Percentiles rank a stretch among this genome's conserved stretches.
phyloP scores from a whole-genome alignment of 495 filamentous ascomycete genomes.

The Penicillium ucsense region DNA sequence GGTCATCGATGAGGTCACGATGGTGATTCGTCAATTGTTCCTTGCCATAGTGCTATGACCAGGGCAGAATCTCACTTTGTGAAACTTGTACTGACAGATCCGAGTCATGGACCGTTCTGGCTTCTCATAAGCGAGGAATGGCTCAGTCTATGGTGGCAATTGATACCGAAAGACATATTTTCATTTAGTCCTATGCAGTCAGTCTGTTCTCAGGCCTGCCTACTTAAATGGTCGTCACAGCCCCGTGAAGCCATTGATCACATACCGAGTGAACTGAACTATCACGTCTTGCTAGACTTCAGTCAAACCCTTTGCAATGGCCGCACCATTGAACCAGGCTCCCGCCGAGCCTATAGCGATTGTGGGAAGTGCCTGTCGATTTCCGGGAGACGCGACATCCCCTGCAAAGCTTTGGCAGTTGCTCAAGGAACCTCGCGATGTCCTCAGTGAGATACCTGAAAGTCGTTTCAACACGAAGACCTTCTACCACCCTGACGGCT shows the following conservation, averaged over 20 bases:
- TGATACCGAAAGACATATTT: too few species aligned
- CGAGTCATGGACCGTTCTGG: too few species aligned
- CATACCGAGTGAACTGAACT: conserved; percentile 1
- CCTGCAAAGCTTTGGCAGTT: conserved; percentile 29
- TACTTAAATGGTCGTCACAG: too few species aligned
- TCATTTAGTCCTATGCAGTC: too few species aligned
- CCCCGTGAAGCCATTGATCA: neutral
- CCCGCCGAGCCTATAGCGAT: conserved; percentile 33
- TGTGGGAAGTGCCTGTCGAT: conserved; percentile 39
- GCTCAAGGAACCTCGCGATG: conserved; percentile 23
- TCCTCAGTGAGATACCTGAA: conserved; percentile 24
- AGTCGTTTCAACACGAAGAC: conserved; percentile 31
- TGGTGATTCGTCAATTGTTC: too few species aligned
- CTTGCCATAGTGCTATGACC: too few species aligned
- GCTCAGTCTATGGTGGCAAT: too few species aligned
- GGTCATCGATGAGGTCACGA: neutral
- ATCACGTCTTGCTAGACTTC: conserved; percentile 3
- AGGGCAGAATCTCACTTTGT: too few species aligned
- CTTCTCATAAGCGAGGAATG: too few species aligned
- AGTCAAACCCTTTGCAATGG: neutral
- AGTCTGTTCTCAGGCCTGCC: too few species aligned
- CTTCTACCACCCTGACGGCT: conserved; percentile 27
- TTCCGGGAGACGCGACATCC: conserved; percentile 39
- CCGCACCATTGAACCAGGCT: neutral
- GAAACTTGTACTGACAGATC: too few species aligned